Conservation (phyloP, 768 basidiomycete genomes). For the Leccinum barrowsii region DNA sequence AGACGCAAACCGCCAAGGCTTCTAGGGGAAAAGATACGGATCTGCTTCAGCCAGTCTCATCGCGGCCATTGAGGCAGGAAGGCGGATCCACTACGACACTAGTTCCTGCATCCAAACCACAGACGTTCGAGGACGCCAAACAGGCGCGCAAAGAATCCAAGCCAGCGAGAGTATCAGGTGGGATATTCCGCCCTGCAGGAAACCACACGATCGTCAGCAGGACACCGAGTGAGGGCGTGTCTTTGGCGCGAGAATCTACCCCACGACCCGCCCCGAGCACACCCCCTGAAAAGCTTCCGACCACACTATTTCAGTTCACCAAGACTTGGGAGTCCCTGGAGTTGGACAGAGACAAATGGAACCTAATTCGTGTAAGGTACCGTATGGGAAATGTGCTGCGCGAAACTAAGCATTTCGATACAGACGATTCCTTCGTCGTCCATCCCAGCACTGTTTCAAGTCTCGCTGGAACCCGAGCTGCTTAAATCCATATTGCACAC, state of each 20-base stretch:
- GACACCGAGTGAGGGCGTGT: slow-evolving; percentile 16
- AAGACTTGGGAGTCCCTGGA: slow-evolving; percentile 50
- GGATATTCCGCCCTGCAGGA: slow-evolving; percentile 68
- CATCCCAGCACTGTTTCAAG: slow-evolving; percentile 63
- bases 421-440: slow-evolving; percentile 54
- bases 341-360: slow-evolving; percentile 49
- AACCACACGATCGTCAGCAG: slow-evolving; percentile 53
- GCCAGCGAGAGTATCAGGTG: slow-evolving; percentile 55
- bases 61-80: slow-evolving; percentile 30
- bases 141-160: slow-evolving; percentile 47
- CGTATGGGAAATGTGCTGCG: not conserved
- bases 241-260: slow-evolving; percentile 3
- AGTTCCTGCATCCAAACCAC: slow-evolving; percentile 13
- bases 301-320: slow-evolving; percentile 60
- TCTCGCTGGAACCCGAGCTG: slow-evolving; percentile 63
- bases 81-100: slow-evolving; percentile 5
- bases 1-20: not conserved
- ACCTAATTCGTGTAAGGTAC: slow-evolving; percentile 50
- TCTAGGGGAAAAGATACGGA: slow-evolving; percentile 14
- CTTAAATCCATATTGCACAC: slow-evolving; percentile 56
- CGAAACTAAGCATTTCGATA: not conserved
- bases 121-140: slow-evolving; percentile 58
- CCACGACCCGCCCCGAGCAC: slow-evolving; percentile 1
- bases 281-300: slow-evolving; percentile 26
- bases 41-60: slow-evolving; percentile 39